Percentiles rank a stretch among this genome's conserved stretches.
Conservation (phyloP, 2,329 filamentous ascomycete genomes). For the Byssoonygena ceratinophila region DNA sequence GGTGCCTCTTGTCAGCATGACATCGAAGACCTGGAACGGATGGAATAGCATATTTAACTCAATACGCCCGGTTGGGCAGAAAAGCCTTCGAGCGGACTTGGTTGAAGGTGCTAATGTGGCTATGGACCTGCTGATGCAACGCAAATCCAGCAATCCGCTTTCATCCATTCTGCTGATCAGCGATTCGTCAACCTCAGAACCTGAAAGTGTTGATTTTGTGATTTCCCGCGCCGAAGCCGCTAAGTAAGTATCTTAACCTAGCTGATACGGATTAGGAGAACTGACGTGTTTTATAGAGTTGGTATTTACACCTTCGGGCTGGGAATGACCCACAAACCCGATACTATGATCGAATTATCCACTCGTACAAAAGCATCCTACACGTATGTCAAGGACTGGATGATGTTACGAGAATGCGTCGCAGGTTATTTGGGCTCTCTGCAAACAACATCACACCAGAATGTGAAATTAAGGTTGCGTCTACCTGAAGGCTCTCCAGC, state of each 20-base stretch:
- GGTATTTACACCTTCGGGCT: constrained; percentile 94
- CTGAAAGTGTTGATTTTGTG: constrained; percentile 94
- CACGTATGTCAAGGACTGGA: constrained; percentile 98
- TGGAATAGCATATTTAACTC: constrained; percentile 79
- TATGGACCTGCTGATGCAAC: constrained; percentile 97
- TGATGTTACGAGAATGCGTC: constrained; percentile 96
- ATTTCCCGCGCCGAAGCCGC: constrained; percentile 92
- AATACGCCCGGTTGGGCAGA: constrained; percentile 88
- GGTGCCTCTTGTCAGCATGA: constrained; percentile 95
- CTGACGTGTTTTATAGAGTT: constrained; percentile 48
- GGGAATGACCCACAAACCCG: constrained; percentile 92
- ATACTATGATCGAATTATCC: constrained; percentile 96
- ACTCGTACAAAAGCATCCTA: constrained; percentile 93
- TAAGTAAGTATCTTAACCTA: constrained; percentile 52
- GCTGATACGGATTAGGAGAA: neutral
- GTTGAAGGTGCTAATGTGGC: constrained; percentile 96
- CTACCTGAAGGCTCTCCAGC: constrained; percentile 92
- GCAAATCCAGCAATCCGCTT: constrained; percentile 89
- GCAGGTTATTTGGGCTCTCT: constrained; percentile 85
- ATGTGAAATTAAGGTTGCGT: constrained; percentile 88
- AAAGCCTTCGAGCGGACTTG: constrained; percentile 90
- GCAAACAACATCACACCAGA: constrained; percentile 94
- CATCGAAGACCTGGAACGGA: constrained; percentile 82
- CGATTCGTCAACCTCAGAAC: constrained; percentile 88
- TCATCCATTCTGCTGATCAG: constrained; percentile 95